Evolutionary conservation across 176 grass and related monocot genomes (phyloP).

Genomic region (Secale cereale): DNA sequence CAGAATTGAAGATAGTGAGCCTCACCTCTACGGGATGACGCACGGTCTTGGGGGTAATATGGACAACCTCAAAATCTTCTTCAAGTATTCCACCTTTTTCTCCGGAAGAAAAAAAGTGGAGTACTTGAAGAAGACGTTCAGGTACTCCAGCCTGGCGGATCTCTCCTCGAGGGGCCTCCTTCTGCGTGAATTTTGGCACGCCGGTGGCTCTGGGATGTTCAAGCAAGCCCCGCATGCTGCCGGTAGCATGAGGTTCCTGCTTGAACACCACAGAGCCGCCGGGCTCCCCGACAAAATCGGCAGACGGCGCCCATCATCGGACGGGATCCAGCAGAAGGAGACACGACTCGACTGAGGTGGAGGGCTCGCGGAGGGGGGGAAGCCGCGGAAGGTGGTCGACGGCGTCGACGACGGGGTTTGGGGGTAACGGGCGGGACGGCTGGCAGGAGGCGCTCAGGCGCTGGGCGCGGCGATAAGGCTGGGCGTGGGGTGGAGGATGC

Average conservation of each 20-base stretch:
- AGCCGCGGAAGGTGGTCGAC: not conserved
- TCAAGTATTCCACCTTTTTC: not conserved
- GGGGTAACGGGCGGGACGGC: too few species aligned
- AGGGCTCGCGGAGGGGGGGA: too few species aligned
- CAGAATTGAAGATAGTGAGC: not conserved
- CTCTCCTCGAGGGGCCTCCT: not conserved
- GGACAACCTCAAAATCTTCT: not conserved
- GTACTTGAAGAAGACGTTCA: not conserved
- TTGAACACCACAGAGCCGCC: not conserved
- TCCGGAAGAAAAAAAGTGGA: not conserved
- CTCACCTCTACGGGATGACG: not conserved
- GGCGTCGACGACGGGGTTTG: too few species aligned
- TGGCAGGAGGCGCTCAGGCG: too few species aligned
- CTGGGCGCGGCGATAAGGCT: too few species aligned
- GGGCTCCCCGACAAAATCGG: not conserved
- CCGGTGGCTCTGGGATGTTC: not conserved
- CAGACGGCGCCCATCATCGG: not conserved
- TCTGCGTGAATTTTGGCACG: not conserved
- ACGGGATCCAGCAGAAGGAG: not conserved
- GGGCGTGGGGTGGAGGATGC: not conserved
- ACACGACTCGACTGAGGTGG: too few species aligned
- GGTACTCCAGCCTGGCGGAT: not conserved
- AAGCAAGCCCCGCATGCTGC: not conserved
- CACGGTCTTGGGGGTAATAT: too few species aligned
- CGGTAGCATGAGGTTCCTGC: not conserved